phyloP scores from a whole-genome alignment of 2,329 filamentous ascomycete genomes.

The Colletotrichum liriopes region DNA sequence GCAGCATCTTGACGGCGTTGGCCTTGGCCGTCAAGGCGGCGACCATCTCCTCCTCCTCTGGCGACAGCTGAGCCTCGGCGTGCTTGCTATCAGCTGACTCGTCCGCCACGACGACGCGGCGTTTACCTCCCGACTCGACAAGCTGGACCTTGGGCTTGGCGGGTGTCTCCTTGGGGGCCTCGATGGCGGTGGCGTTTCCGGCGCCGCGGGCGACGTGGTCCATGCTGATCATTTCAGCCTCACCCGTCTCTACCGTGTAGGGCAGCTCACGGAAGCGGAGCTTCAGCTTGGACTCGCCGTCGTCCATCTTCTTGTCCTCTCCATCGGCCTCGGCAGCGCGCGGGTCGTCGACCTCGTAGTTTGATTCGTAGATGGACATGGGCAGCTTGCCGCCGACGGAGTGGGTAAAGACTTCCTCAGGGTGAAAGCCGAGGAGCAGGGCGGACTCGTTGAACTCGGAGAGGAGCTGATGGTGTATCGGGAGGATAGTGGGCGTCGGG shows the following conservation, averaged over 20 bases:
- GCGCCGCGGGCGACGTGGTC: constrained; percentile 91
- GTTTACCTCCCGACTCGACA: constrained; percentile 66
- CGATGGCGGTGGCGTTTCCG: constrained; percentile 80
- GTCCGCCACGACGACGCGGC: constrained; percentile 54
- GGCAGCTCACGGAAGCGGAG: constrained; percentile 87
- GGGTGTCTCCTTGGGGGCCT: constrained; percentile 53
- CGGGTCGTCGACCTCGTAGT: constrained; percentile 79
- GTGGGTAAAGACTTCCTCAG: constrained; percentile 68
- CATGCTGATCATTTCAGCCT: constrained; percentile 98
- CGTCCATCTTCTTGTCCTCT: constrained; percentile 82
- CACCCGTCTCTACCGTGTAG: constrained; percentile 92
- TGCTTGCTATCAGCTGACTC: constrained; percentile 48
- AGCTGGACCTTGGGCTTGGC: constrained; percentile 57
- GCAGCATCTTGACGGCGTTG: constrained; percentile 95
- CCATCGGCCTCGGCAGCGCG: constrained; percentile 60
- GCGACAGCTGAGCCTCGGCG: constrained; percentile 59
- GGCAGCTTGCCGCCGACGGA: constrained; percentile 85
- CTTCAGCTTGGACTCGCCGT: constrained; percentile 68
- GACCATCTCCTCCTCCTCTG: constrained; percentile 74
- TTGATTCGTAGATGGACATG: constrained; percentile 91
- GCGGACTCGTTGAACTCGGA: constrained; percentile 85
- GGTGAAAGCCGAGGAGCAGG: constrained; percentile 91
- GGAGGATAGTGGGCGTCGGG: constrained; percentile 77
- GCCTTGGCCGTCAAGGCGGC: constrained; percentile 85
- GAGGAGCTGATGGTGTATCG: constrained; percentile 85